Base-by-base conservation (phyloP, 2,329 filamentous ascomycete genomes). In the Phoma sp. region DNA sequence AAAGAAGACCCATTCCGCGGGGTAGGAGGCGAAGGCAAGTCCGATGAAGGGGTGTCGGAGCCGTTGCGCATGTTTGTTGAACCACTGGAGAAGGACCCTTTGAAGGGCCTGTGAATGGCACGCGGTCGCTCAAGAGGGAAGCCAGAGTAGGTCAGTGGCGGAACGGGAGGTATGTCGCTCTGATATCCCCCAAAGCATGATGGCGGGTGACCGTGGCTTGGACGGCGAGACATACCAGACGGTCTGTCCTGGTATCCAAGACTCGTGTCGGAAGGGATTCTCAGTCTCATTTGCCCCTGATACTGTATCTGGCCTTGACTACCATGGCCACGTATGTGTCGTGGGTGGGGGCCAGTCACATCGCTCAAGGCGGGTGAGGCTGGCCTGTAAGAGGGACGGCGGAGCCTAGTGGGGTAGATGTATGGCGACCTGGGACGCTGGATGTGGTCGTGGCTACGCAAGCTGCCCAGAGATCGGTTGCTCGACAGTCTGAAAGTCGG, bases 351-450 rank as follows among this genome's bases (percentile, higher is more conserved):
- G 9, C 67, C 61, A 21, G 65, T 61, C 3, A 59, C 57, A 37
- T 82, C 78, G 53, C 76, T 80, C 67, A 77, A 59, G 7, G 77
- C 75, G 29, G 78, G 77, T 17, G 79, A 81, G 11, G 68, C 66
- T 15, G 78, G 71, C 17, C 78, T 72, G 57, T 77, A 75, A 12
- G 74, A 74, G 12, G 75, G 73, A 25, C 76, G 74, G 56, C 74
- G 75, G 54, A 77, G 69, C 38, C 77, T 70, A 43, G 72, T 73
- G 2, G 76, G 77, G 57, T 80, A 79, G 6, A 66, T 66, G 60
- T 77, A 78, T 17, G 76, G 74, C 21, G 74, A 77, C 39, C 69
- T 67, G 11, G 72, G 67, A 26, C 75, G 71, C 39, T 65, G 72
- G 42, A 67, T 55, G 20, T 59, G 59, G 18, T 76, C 76, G 39